Base-by-base conservation (phyloP, 1,139 yeast species). In the Magnusiomyces magnusii region DNA sequence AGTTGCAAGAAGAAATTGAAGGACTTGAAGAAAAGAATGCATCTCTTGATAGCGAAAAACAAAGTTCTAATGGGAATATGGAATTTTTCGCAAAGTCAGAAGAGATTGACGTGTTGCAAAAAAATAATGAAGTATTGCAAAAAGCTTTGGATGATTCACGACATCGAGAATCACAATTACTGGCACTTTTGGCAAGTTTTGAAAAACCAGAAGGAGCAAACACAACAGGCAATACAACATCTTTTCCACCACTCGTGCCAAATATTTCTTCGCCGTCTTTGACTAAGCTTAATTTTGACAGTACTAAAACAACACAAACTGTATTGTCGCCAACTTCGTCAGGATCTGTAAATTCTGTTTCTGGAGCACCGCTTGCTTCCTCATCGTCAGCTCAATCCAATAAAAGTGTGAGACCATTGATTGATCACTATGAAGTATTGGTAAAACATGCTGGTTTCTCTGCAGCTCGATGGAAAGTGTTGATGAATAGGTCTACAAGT, bases 361-460 rank as follows among this genome's bases (percentile, higher is more conserved):
- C 49, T 19, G 27, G 27, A 21, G 21, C 7, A 7, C 15, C 5
- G 10, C 7, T 7, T 21, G 7, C 49, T 5, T 23, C 49, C 3
- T 5, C 49, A 21, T 44, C 49, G n/a, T 44, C 49, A 5, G 9
- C 49, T 5, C 49, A 44, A 58, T 56, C 31, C 51, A 44, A 44
- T 5, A 44, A 23, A 23, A 44, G 49, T 17, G 49, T 44, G 10
- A 19, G 58, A 9, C 28, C 58, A 3, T 28, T 59, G 31, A 59
- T 59, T 19, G 55, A 57, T 24, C 61, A 59, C 36, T 59, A 59
- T 44, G 61, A 59, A 25, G 55, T 59, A 5, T 47, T 59, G 31
- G 27, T 51, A 51, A 47, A 51, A 25, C 41, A 47, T 47, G 49
- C 49, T 19, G 49, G 49, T 10, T 44, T 44, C 17, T 44, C 49